A percentile compares a stretch with the other conserved stretches of the same genome.
Conservation (phyloP, 495 filamentous ascomycete genomes). For the Neurospora sp. region DNA sequence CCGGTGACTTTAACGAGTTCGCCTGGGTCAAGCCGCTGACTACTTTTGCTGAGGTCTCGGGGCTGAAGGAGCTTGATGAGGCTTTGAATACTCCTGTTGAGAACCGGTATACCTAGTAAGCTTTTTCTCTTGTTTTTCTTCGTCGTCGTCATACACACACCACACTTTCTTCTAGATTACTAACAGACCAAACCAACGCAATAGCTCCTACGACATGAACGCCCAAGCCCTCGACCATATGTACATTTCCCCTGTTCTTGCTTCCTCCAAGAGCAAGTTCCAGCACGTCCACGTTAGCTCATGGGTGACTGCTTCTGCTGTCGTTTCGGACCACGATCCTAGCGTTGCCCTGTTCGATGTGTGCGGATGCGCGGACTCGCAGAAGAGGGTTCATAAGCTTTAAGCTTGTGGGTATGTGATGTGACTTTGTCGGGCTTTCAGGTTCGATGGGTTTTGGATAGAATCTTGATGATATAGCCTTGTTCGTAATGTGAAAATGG, state of each 20-base stretch:
- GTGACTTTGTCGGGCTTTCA: not conserved
- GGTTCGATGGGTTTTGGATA: not conserved
- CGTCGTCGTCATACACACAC: too few relatives aligned
- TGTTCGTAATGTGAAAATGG: not conserved
- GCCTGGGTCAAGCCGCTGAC: conserved; percentile 41
- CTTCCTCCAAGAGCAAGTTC: conserved; percentile 20
- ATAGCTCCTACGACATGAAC: conserved; percentile 26
- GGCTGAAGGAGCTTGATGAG: conserved; percentile 45
- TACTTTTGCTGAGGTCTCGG: conserved; percentile 30
- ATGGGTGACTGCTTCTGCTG: conserved; percentile 38
- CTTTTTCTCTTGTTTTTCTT: not conserved
- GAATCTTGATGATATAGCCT: not conserved
- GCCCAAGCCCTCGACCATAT: conserved; percentile 51
- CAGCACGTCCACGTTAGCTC: conserved; percentile 56
- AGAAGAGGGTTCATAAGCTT: not conserved
- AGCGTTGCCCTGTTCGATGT: conserved; percentile 44
- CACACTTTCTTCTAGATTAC: not conserved
- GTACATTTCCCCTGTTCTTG: conserved; percentile 38
- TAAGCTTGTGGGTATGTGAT: not conserved
- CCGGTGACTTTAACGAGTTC: conserved; percentile 59
- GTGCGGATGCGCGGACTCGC: conserved; percentile 21
- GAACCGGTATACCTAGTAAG: conserved; percentile 51
- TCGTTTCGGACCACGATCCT: conserved; percentile 51
- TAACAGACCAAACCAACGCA: not conserved
- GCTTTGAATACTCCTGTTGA: conserved; percentile 27